phyloP scores from a whole-genome alignment of 768 basidiomycete species.

The Agrocybe pediades region DNA sequence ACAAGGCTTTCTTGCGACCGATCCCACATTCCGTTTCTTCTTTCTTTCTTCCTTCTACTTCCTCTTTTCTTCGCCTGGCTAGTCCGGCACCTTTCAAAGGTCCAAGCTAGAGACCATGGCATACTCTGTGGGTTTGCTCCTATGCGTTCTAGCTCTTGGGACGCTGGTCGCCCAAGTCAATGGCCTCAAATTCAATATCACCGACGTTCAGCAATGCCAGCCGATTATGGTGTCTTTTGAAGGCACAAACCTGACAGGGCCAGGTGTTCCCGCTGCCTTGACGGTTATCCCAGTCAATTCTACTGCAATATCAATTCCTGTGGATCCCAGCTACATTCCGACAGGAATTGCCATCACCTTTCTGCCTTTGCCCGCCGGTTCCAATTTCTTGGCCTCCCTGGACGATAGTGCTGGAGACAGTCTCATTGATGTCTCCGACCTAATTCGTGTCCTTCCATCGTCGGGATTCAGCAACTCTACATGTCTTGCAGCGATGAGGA shows the following conservation, averaged over 20 bases:
- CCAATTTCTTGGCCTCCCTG: constrained; percentile 56
- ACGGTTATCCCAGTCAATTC: constrained; percentile 56
- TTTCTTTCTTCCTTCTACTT: constrained; percentile 22
- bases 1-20: constrained; percentile 3
- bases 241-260: constrained; percentile 35
- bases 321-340: constrained; percentile 36
- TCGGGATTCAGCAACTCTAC: constrained; percentile 32
- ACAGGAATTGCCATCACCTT: constrained; percentile 48
- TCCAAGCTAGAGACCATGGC: constrained; percentile 34
- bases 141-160: constrained; percentile 31
- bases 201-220: constrained; percentile 53
- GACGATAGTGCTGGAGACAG: constrained; percentile 44
- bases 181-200: constrained; percentile 39
- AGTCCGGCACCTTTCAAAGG: constrained; percentile 31
- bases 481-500: constrained; percentile 35
- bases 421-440: constrained; percentile 46
- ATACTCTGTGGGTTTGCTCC: constrained; percentile 28
- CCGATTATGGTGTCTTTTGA: constrained; percentile 46
- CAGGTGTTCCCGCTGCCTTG: constrained; percentile 42
- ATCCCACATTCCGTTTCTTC: constrained; percentile 14
- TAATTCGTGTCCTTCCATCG: constrained; percentile 46
- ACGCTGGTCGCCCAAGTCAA: constrained; percentile 42
- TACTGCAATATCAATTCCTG: constrained; percentile 47
- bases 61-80: constrained; percentile 32
- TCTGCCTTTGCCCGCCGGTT: constrained; percentile 51